Evolutionary conservation across 257 asterid genomes (phyloP).

Genomic region (Solanum virginianum): DNA sequence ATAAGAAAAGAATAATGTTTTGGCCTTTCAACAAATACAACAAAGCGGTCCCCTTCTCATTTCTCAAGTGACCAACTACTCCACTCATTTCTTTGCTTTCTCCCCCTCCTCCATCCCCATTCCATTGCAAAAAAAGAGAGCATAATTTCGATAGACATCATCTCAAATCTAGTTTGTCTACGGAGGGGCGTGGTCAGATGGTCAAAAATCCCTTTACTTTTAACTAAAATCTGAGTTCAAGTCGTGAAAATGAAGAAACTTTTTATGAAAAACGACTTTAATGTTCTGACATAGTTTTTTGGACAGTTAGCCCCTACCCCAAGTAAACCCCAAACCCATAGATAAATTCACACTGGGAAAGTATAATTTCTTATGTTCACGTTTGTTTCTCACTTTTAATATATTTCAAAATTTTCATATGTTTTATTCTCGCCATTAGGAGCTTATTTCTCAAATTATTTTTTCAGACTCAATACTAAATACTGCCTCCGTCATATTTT

Average conservation of each 20-base stretch:
- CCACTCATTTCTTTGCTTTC: conserved; percentile 25
- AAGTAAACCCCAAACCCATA: neutral
- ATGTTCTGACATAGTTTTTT: neutral
- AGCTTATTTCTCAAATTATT: no score
- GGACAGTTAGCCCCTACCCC: neutral
- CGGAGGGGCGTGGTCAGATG: neutral
- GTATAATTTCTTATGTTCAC: neutral
- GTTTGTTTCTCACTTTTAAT: no score
- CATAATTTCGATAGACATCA: neutral
- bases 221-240: neutral
- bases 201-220: neutral
- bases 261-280: neutral
- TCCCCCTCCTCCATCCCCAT: neutral
- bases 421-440: no score
- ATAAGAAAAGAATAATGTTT: neutral
- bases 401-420: no score
- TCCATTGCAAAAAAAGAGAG: neutral
- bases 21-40: conserved; percentile 2
- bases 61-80: conserved; percentile 44
- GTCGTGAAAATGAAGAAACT: neutral
- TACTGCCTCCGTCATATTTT: no score
- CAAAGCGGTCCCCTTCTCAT: conserved; percentile 26
- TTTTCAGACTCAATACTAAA: no score
- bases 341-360: conserved; percentile 17
- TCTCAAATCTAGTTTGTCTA: neutral